A percentile compares a stretch with the other conserved stretches of the same genome.
Conservation (phyloP, 2,329 filamentous ascomycete species). For the Coleophoma crateriformis region DNA sequence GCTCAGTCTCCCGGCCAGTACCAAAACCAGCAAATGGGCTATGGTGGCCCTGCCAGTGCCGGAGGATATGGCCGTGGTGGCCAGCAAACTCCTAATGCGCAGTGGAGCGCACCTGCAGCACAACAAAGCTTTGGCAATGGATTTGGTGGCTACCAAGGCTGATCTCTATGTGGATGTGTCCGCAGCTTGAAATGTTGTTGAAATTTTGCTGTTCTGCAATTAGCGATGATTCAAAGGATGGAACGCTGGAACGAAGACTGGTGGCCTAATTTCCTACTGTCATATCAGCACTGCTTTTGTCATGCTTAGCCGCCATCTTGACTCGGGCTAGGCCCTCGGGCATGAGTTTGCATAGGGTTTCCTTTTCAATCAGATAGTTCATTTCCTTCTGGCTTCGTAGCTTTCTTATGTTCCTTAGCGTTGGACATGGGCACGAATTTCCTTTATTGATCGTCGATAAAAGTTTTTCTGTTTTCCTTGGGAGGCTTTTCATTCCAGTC, state of each 20-base stretch:
- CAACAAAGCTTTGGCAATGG: constrained; percentile 54
- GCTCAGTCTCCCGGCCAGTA: constrained; percentile 57
- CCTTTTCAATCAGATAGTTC: constrained; percentile 21
- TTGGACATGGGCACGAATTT: constrained; percentile 22
- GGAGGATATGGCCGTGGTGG: constrained; percentile 79
- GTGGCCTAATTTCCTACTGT: constrained; percentile 14
- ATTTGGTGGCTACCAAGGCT: constrained; percentile 59
- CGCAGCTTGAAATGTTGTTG: constrained; percentile 3
- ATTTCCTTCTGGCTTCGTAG: constrained; percentile 17
- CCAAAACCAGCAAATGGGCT: constrained; percentile 65
- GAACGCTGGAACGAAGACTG: constrained; percentile 18
- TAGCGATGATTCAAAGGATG: constrained; percentile 7
- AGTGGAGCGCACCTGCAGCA: constrained; percentile 46
- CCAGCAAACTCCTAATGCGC: constrained; percentile 31
- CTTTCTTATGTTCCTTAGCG: constrained; percentile 19
- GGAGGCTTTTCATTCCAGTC: constrained; percentile 9
- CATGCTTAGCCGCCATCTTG: constrained; percentile 11
- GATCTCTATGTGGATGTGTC: constrained; percentile 16
- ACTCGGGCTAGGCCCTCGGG: constrained; percentile 17
- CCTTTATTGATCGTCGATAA: constrained; percentile 16
- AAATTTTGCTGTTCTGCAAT: constrained; percentile 11
- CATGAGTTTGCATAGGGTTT: constrained; percentile 23
- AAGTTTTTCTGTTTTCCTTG: constrained; percentile 23
- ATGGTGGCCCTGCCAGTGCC: constrained; percentile 67
- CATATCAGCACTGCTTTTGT: constrained; percentile 12